These are phyloP conservation scores for Candida sonorensis DNA, from an alignment of 805 yeast genomes.

Conservation along the genomic window DNA sequence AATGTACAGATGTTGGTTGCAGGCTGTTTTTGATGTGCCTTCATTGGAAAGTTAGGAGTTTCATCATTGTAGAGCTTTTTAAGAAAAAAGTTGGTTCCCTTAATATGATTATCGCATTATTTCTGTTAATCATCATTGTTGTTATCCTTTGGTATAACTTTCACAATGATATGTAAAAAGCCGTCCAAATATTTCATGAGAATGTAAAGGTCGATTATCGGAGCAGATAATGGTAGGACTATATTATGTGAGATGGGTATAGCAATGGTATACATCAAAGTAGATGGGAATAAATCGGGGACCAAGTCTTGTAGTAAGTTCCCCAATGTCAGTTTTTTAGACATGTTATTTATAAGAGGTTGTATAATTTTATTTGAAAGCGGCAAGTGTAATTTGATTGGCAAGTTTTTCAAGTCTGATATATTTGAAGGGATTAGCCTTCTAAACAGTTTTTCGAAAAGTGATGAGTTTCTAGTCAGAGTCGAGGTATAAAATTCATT, in stretches of 20 bases:
- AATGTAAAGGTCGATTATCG: slow-evolving; percentile 39
- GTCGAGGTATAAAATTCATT: slow-evolving; percentile 46
- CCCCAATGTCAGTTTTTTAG: slow-evolving; percentile 28
- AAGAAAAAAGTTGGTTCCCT: background rate
- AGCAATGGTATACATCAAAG: slow-evolving; percentile 29
- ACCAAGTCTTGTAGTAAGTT: slow-evolving; percentile 31
- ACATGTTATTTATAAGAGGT: slow-evolving; percentile 18
- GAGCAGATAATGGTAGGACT: slow-evolving; percentile 35
- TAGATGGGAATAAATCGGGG: slow-evolving; percentile 41
- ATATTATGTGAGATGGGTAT: slow-evolving; percentile 53
- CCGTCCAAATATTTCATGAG: slow-evolving; percentile 53
- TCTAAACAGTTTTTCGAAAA: slow-evolving; percentile 15
- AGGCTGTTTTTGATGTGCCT: slow-evolving; percentile 66
- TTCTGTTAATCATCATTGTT: too few relatives aligned
- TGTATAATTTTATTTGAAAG: slow-evolving; percentile 29
- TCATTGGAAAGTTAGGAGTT: background rate
- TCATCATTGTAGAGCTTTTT: too few relatives aligned
- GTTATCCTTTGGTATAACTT: slow-evolving; percentile 23
- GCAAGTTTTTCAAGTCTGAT: slow-evolving; percentile 31
- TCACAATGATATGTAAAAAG: slow-evolving; percentile 49
- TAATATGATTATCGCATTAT: too few relatives aligned
- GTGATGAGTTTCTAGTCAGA: slow-evolving; percentile 17
- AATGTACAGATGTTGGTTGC: slow-evolving; percentile 97
- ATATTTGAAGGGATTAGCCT: slow-evolving; percentile 22
- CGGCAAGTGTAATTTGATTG: slow-evolving; percentile 41